A percentile compares a stretch with the other conserved stretches of the same genome.
Evolutionary conservation across 805 yeast genomes (phyloP).

Genomic region (Candida germanica): DNA sequence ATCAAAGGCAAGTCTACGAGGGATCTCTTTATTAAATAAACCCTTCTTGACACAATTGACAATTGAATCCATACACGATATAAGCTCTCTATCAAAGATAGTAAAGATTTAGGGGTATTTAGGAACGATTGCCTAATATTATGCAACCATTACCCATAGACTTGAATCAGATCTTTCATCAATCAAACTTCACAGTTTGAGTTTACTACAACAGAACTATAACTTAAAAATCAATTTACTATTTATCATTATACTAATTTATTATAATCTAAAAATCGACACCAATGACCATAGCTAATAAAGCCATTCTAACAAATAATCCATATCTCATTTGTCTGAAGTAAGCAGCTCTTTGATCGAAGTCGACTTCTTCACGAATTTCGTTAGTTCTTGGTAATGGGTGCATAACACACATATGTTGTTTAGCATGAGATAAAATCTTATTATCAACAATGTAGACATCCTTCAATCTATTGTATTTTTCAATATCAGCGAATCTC

Average conservation of each 20-base stretch:
- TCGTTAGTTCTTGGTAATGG: constrained; percentile 97
- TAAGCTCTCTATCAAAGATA: too few relatives aligned
- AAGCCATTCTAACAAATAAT: constrained; percentile 96
- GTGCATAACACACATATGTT: constrained; percentile 98
- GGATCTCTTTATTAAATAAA: too few relatives aligned
- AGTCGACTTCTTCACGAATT: constrained; percentile 97
- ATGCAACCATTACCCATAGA: too few relatives aligned
- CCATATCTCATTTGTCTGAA: constrained; percentile 99
- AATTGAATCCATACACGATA: too few relatives aligned
- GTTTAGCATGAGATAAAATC: constrained; percentile 87
- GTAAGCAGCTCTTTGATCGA: constrained; percentile 98
- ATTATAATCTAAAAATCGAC: constrained; percentile 57
- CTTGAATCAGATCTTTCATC: too few relatives aligned
- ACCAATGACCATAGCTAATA: constrained; percentile 96
- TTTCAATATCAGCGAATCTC: constrained; percentile 72
- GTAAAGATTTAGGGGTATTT: too few relatives aligned
- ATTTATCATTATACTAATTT: background rate
- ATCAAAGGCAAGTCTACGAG: too few relatives aligned
- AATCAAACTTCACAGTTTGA: too few relatives aligned
- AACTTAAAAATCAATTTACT: too few relatives aligned
- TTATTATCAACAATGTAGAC: constrained; percentile 89
- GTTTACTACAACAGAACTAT: too few relatives aligned
- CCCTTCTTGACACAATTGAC: too few relatives aligned
- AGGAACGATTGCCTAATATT: too few relatives aligned
- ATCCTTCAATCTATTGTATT: constrained; percentile 87